Base-by-base conservation (phyloP, 1,139 yeast species). In the Hansenula sp. region DNA sequence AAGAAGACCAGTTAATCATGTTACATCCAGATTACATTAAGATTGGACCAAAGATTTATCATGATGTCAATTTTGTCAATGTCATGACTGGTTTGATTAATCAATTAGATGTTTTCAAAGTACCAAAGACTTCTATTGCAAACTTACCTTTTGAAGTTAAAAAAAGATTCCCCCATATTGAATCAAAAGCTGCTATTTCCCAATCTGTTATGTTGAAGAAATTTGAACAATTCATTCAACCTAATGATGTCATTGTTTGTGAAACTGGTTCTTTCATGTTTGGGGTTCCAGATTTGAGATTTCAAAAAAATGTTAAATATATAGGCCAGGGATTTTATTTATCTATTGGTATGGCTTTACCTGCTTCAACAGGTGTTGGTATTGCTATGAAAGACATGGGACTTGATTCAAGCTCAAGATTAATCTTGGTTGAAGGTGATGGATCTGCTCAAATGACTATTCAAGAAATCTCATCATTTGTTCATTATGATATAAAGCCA, bases 361-460 rank as follows among this genome's bases (percentile, higher is more conserved):
- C 96, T 2, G 86, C 91, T 5, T 75, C 93, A 3, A 74, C 89
- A 43, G 97, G 97, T 40, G 85, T 83, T 19, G 81, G 86, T 16
- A 66, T 85, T 47, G 96, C 93, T 1, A 71, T 77, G 63, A 71
- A 74, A 45, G 95, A 88, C 59, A 78, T 82, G 41, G 38, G 38
- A 6, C 13, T 15, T 12, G 21, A 27, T 25, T 40, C 47, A 1
- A 36, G 19, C 1, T 46, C 52, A 19, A 76, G 96, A 54, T 72
- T 87, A 38, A 69, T 87, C 27, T 67, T 89, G 15, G 69, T 87
- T 25, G 91, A 86, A 68, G 96, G 96, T 44, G 97, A 90, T 60
- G 96, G 96, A 4, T 83, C 95, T 5, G 91, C 96, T 3, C 96
- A 88, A 67, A 86, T 89, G 95, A 87, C 96, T 3, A 74, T 84